Evolutionary conservation across 2,329 filamentous ascomycete species (phyloP).

Genomic region (Orbilia brochopaga): DNA sequence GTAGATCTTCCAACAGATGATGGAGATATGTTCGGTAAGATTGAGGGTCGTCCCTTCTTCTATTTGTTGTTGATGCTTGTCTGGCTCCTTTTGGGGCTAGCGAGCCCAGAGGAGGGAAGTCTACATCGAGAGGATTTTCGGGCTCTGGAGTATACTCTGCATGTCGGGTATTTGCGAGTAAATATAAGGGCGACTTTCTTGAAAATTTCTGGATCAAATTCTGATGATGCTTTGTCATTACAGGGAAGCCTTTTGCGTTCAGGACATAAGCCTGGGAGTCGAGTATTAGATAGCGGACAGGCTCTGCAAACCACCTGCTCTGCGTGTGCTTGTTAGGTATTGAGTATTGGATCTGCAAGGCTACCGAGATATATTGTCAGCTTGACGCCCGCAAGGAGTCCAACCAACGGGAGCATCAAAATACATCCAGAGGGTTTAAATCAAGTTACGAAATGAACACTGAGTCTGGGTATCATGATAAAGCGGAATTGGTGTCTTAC

Average conservation of each 20-base stretch:
- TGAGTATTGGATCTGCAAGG: conserved; percentile 59
- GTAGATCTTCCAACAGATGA: conserved; percentile 82
- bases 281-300: conserved; percentile 68
- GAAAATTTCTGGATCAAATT: conserved; percentile 68
- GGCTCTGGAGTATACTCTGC: conserved; percentile 59
- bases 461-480: too few species aligned
- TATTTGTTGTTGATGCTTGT: conserved; percentile 55
- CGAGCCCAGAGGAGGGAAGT: conserved; percentile 53
- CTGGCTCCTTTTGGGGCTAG: conserved; percentile 10
- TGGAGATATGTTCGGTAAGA: conserved; percentile 80
- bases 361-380: conserved; percentile 56
- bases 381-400: background rate
- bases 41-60: conserved; percentile 63
- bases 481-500: conserved; percentile 62
- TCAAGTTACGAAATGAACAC: too few species aligned
- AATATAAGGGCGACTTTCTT: conserved; percentile 69
- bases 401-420: too few species aligned
- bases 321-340: conserved; percentile 61
- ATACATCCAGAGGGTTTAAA: too few species aligned
- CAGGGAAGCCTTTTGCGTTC: conserved; percentile 68
- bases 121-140: conserved; percentile 54
- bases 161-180: conserved; percentile 64
- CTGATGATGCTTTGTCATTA: conserved; percentile 68
- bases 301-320: conserved; percentile 73
- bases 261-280: conserved; percentile 64